phyloP scores from a whole-genome alignment of 2,329 filamentous ascomycete genomes.

The Cladosporium colombiae region DNA sequence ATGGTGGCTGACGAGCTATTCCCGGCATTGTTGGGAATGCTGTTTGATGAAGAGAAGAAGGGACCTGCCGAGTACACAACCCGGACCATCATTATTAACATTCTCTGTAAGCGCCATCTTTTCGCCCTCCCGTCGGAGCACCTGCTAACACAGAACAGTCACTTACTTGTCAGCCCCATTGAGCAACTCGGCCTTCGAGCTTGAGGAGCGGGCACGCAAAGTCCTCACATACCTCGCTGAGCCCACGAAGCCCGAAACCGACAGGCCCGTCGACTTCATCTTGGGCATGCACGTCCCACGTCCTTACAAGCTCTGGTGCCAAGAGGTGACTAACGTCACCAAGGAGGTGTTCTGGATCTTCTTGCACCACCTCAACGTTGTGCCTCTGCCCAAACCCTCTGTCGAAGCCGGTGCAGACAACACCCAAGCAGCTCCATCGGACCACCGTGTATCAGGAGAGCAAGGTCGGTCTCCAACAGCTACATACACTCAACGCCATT shows the following conservation, averaged over 20 bases:
- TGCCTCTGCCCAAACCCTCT: slow-evolving; percentile 59
- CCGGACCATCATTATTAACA: slow-evolving; percentile 81
- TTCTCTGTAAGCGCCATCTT: slow-evolving; percentile 59
- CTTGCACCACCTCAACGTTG: slow-evolving; percentile 86
- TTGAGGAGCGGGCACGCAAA: slow-evolving; percentile 64
- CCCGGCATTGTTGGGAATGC: slow-evolving; percentile 79
- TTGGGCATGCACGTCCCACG: slow-evolving; percentile 83
- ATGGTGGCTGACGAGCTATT: slow-evolving; percentile 80
- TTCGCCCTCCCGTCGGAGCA: not conserved
- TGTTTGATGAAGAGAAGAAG: slow-evolving; percentile 98
- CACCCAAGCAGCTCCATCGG: slow-evolving; percentile 27
- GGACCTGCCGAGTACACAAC: slow-evolving; percentile 96
- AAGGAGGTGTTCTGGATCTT: slow-evolving; percentile 99
- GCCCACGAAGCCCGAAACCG: slow-evolving; percentile 71
- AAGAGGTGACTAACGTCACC: slow-evolving; percentile 87
- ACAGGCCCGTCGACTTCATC: slow-evolving; percentile 80
- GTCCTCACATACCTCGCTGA: slow-evolving; percentile 80
- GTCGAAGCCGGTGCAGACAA: not conserved
- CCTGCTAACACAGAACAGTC: slow-evolving; percentile 43
- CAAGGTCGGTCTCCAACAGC: slow-evolving; percentile 29
- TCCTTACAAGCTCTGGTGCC: slow-evolving; percentile 91
- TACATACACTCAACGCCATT: slow-evolving; percentile 64
- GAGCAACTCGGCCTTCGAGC: slow-evolving; percentile 44
- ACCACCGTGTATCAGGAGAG: slow-evolving; percentile 20
- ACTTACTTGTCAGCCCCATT: slow-evolving; percentile 75